phyloP scores from a whole-genome alignment of 805 yeast genomes.

The Teunomyces panamensis region DNA sequence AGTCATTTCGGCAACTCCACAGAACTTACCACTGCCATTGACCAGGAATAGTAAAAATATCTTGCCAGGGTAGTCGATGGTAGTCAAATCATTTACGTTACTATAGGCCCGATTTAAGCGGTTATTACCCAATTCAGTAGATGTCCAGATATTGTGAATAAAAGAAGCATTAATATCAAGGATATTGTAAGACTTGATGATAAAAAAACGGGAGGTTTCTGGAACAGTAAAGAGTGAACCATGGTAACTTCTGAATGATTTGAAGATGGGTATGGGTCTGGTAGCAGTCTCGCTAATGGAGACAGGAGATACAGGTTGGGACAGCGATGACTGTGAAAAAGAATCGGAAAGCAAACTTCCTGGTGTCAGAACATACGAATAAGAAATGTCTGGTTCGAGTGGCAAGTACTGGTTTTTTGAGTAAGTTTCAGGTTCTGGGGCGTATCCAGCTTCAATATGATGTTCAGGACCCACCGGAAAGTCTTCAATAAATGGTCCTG shows the following conservation, averaged over 20 bases:
- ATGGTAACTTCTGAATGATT: slow-evolving; percentile 12
- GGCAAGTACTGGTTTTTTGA: background rate
- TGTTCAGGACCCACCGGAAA: background rate
- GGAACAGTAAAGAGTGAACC: slow-evolving; percentile 17
- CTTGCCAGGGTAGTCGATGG: slow-evolving; percentile 19
- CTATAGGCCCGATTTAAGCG: slow-evolving; percentile 46
- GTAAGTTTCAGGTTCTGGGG: background rate
- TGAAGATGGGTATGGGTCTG: background rate
- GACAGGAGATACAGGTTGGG: background rate
- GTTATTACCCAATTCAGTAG: slow-evolving; percentile 55
- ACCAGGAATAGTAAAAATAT: slow-evolving; percentile 56
- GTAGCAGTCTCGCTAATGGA: background rate
- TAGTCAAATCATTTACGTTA: slow-evolving; percentile 15
- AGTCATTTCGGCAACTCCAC: slow-evolving; percentile 58
- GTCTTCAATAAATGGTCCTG: background rate
- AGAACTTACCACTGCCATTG: slow-evolving; percentile 54
- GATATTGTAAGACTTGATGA: slow-evolving; percentile 53
- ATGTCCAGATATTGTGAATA: slow-evolving; percentile 53
- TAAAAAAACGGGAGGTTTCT: slow-evolving; percentile 36
- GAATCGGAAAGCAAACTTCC: background rate
- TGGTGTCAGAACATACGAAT: background rate
- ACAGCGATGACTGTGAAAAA: background rate
- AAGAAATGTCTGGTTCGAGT: background rate
- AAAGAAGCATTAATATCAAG: slow-evolving; percentile 50
- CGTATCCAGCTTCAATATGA: too few relatives aligned